A percentile compares a stretch with the other conserved stretches of the same genome.
Evolutionary conservation across 176 grass and related monocot species (phyloP).

Genomic region (Aegilops bicornis): DNA sequence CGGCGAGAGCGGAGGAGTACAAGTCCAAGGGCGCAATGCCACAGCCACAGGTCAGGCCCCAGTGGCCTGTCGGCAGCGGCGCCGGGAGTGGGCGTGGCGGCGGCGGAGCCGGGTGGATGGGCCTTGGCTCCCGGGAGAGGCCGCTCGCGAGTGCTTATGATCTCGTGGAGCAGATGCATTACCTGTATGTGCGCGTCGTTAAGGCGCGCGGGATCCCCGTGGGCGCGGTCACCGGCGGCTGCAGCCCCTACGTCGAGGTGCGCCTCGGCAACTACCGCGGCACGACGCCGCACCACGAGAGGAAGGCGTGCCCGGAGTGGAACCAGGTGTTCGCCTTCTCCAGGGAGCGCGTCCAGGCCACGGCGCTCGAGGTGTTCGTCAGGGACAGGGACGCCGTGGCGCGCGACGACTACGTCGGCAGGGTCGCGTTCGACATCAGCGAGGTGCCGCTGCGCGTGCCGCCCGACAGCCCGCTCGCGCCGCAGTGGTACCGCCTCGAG

Average conservation of each 20-base stretch:
- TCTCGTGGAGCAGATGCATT: slow-evolving; percentile 78
- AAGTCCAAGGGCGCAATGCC: slow-evolving; percentile 44
- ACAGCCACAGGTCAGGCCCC: slow-evolving; percentile 30
- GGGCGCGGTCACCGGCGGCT: slow-evolving; percentile 37
- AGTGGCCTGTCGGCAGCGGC: slow-evolving; percentile 31
- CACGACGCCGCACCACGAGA: slow-evolving; percentile 46
- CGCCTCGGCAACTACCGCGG: slow-evolving; percentile 65
- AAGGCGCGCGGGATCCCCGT: slow-evolving; percentile 57
- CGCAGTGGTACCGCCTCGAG: slow-evolving; percentile 73
- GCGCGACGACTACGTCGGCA: slow-evolving; percentile 52
- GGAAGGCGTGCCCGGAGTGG: slow-evolving; percentile 52
- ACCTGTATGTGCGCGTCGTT: slow-evolving; percentile 78
- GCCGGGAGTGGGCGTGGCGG: not conserved
- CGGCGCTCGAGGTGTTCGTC: slow-evolving; percentile 62
- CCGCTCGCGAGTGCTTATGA: slow-evolving; percentile 57
- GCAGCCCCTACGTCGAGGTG: slow-evolving; percentile 59
- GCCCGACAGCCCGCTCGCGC: slow-evolving; percentile 74
- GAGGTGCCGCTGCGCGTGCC: slow-evolving; percentile 70
- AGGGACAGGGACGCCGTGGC: slow-evolving; percentile 43
- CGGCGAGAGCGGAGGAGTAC: slow-evolving; percentile 40
- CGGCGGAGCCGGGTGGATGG: slow-evolving; percentile 12
- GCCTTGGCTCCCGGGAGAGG: slow-evolving; percentile 39
- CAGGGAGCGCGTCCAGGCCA: slow-evolving; percentile 55
- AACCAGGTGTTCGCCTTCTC: slow-evolving; percentile 84
- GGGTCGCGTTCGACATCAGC: slow-evolving; percentile 57